phyloP scores from a whole-genome alignment of 179 eudicot species.

The Nepenthes alata region DNA sequence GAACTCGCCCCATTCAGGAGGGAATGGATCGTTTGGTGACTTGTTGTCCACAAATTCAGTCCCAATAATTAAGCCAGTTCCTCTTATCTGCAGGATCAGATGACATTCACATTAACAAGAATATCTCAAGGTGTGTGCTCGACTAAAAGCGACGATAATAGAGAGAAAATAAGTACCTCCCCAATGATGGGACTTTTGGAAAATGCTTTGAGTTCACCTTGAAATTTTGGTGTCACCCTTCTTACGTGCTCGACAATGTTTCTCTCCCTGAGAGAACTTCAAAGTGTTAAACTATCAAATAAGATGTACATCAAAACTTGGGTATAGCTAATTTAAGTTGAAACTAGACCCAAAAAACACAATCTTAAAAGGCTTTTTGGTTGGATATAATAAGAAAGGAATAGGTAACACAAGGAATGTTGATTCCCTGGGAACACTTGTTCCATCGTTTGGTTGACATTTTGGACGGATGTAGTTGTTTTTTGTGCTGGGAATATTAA shows the following conservation, averaged over 20 bases:
- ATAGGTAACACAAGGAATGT: too few species aligned
- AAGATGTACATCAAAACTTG: too few species aligned
- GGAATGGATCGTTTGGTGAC: conserved; percentile 76
- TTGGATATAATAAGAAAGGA: neutral
- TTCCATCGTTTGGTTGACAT: too few species aligned
- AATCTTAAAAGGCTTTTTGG: neutral
- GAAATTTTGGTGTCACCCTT: conserved; percentile 66
- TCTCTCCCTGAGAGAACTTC: conserved; percentile 53
- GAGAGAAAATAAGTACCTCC: conserved; percentile 41
- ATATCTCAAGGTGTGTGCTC: neutral
- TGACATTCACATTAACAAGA: neutral
- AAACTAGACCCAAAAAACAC: conserved; percentile 1
- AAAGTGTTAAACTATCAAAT: neutral
- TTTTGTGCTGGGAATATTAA: too few species aligned
- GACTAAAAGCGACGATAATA: neutral
- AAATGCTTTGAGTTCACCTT: conserved; percentile 67
- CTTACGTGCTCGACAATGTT: conserved; percentile 63
- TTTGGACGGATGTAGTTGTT: too few species aligned
- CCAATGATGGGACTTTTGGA: conserved; percentile 88
- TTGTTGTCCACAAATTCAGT: conserved; percentile 83
- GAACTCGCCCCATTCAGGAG: conserved; percentile 83
- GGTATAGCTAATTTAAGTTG: neutral
- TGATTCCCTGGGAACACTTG: too few species aligned
- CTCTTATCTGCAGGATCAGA: conserved; percentile 49
- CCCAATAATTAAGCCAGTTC: conserved; percentile 81